These are phyloP conservation scores for Ceratocystis harringtonii DNA, from an alignment of 2,329 filamentous ascomycete genomes.

Conservation along the genomic window DNA sequence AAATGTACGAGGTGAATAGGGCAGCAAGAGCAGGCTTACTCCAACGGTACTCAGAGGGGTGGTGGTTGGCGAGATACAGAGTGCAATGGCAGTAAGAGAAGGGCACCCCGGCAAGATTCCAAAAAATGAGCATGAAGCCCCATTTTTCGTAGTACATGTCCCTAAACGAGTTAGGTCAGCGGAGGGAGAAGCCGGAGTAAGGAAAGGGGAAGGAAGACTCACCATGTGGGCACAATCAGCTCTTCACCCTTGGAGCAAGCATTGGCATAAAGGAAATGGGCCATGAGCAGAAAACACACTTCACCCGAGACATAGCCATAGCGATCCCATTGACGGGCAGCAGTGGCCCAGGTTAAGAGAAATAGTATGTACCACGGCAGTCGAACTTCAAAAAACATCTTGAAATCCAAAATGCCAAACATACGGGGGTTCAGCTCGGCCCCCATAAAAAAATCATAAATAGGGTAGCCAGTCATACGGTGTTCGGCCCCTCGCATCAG, in stretches of 20 bases:
- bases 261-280: slow-evolving; percentile 83
- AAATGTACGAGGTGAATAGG: slow-evolving; percentile 58
- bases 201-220: slow-evolving; percentile 18
- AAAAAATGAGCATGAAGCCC: slow-evolving; percentile 97
- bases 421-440: slow-evolving; percentile 79
- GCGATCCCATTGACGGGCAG: slow-evolving; percentile 66
- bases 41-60: slow-evolving; percentile 63
- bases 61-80: slow-evolving; percentile 73
- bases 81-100: slow-evolving; percentile 90
- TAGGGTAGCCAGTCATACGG: slow-evolving; percentile 73
- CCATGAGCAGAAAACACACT: slow-evolving; percentile 70
- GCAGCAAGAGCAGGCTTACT: slow-evolving; percentile 50
- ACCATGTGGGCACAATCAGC: slow-evolving; percentile 71
- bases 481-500: slow-evolving; percentile 67
- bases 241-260: slow-evolving; percentile 87
- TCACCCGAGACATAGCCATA: slow-evolving; percentile 82
- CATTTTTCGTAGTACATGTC: slow-evolving; percentile 97
- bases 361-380: slow-evolving; percentile 87
- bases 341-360: slow-evolving; percentile 59
- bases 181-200: background rate
- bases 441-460: slow-evolving; percentile 92
- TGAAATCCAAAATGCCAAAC: slow-evolving; percentile 78
- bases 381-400: slow-evolving; percentile 93
- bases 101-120: slow-evolving; percentile 85
- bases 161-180: slow-evolving; percentile 23